A percentile compares a stretch with the other conserved stretches of the same genome.
Evolutionary conservation across 2,329 filamentous ascomycete species (phyloP).

Genomic region (Torrubiellomyces zombiae): DNA sequence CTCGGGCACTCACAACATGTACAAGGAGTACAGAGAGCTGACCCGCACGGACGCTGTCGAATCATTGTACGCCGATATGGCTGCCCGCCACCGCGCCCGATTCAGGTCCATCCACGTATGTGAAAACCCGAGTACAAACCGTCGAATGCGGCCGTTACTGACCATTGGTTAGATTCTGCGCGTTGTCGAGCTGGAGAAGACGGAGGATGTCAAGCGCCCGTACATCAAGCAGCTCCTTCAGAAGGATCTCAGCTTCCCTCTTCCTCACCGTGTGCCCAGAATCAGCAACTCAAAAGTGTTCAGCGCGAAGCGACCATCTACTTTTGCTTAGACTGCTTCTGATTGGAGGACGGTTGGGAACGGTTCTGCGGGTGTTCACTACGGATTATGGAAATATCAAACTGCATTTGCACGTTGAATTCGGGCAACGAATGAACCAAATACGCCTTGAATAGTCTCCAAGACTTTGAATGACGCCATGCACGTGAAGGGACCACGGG

Average conservation of each 20-base stretch:
- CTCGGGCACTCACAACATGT: conserved; percentile 99
- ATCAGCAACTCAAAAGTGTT: conserved; percentile 78
- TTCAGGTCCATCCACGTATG: conserved; percentile 98
- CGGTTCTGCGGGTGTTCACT: conserved; percentile 43
- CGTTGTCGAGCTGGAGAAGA: conserved; percentile 93
- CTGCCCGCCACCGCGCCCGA: conserved; percentile 86
- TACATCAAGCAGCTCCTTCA: conserved; percentile 98
- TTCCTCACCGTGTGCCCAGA: conserved; percentile 89
- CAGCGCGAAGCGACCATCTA: conserved; percentile 81
- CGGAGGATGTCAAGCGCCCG: conserved; percentile 85
- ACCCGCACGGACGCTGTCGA: conserved; percentile 90
- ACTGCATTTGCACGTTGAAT: conserved; percentile 38
- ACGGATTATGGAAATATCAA: conserved; percentile 43
- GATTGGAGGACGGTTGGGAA: conserved; percentile 33
- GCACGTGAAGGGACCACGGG: conserved; percentile 2
- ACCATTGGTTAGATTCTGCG: conserved; percentile 62
- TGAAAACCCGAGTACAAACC: conserved; percentile 9
- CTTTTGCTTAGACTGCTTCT: conserved; percentile 75
- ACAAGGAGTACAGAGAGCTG: conserved; percentile 99
- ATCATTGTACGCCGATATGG: conserved; percentile 98
- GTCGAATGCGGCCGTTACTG: conserved; percentile 1
- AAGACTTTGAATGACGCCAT: conserved; percentile 3
- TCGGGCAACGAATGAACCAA: conserved; percentile 29
- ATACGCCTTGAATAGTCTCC: conserved; percentile 10
- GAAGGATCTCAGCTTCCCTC: conserved; percentile 95